Evolutionary conservation across 768 basidiomycete genomes (phyloP), one percentile per base, ranked within the genome.

Genomic region (Paxillus ammoniavirescens): DNA sequence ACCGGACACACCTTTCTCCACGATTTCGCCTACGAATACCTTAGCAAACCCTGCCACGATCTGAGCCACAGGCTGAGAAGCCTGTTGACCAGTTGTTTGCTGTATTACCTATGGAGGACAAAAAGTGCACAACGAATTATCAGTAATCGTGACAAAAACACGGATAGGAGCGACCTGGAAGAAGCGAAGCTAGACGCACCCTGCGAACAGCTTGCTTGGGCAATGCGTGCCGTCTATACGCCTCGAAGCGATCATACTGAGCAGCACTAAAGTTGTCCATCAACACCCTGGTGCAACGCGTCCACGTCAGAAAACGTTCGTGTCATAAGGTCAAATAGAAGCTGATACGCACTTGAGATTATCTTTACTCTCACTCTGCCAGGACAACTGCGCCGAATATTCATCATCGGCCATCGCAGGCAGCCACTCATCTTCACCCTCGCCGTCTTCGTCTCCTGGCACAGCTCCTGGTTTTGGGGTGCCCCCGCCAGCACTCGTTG

Each of bases 11-110:
- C 92, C 92, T 72, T 88, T 89, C 65, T 94, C 93, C 15, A 94
- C 81, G 5, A 96, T 89, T 68, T 95, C 93, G 3, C 93, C 93
- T 3, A 96, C 91, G 55, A 94, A 96, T 0, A 96, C 91, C 64
- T 95, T 96, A 13, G 82, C 80, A 53, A 96, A 89, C 56, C 93
- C 93, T 5, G 92, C 91, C 2, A 95, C 87, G 42, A 94, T 83
- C 57, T 93, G 92, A 2, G 93, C 87, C 5, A 95, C 89, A 3
- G 91, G 89, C 61, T 87, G 85, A 4, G 91, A 91, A 6, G 91
- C 89, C 61, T 92, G 89, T 54, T 91, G 87, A 14, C 86, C 86
- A 0, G 86, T 75, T 1, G 82, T 81, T 69, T 92, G 89, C 64
- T 92, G 91, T 57, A 96, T 89, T 31, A 93, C 83, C 91, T 93